Evolutionary conservation across 139 green algal species (phyloP), one percentile per base, ranked within the genome.

Genomic region (Eudorina sp.): DNA sequence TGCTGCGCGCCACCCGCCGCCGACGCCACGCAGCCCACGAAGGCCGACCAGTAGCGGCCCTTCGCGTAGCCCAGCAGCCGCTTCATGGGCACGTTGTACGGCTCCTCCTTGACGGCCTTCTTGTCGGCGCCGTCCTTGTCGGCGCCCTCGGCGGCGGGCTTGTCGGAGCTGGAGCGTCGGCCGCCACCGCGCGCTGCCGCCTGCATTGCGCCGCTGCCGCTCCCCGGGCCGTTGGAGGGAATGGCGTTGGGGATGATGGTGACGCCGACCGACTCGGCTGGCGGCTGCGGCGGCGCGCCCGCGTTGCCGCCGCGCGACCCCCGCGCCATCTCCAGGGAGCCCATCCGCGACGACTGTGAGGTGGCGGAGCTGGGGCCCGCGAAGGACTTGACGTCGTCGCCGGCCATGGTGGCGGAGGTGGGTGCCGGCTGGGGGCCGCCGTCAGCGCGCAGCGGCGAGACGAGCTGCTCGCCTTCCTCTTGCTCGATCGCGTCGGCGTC

Each of bases 1-100:
- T 95, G 95, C 53, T 96, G 83, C 18, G 85, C 55, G 21, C 96
- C 96, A 38, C 94, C 81, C 0, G 83, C 90, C 3, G 64, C 84
- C 0, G 90, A 94, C 0, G 91, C 92, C 0, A 93, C 0, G 64
- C 86, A 76, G 64, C 96, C 95, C 0, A 94, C 3, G 0, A 95
- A 11, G 0, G 75, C 83, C 9, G 83, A 93, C 0, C 58, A 73
- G 89, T 90, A 89, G 89, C 97, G 94, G 19, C 92, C 90, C 53
- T 55, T 64, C 83, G 96, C 97, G 41, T 96, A 91, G 21, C 41
- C 23, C 55, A 92, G 19, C 68, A 97, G 55, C 7, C 95, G 91
- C 7, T 72, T 55, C 73, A 95, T 91, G 4, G 92, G 82, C 34
- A 95, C 92, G 18, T 90, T 73, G 60, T 86, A 86, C 80, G 60